phyloP scores from a whole-genome alignment of 495 filamentous ascomycete genomes.

The Penicillium odoratum region DNA sequence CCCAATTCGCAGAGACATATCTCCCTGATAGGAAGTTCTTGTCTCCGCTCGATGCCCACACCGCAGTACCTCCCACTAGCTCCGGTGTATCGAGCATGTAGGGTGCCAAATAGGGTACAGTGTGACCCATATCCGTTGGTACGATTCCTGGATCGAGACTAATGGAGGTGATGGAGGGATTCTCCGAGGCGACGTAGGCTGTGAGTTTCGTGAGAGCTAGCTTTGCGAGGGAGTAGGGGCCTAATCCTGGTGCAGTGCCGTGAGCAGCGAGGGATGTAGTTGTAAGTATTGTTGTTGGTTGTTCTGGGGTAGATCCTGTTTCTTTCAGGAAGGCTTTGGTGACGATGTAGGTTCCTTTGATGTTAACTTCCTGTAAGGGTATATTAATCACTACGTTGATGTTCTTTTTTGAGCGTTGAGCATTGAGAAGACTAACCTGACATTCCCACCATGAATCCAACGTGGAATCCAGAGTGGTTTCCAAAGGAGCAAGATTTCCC shows the following conservation, averaged over 20 bases:
- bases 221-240: conserved; percentile 40
- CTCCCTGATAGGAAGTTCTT: conserved; percentile 43
- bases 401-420: no score
- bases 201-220: conserved; percentile 32
- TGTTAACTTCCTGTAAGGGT: conserved; percentile 37
- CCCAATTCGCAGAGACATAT: conserved; percentile 44
- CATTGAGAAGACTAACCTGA: conserved; percentile 1
- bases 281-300: conserved; percentile 41
- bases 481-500: conserved; percentile 19
- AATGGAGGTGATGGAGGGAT: conserved; percentile 39
- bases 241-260: conserved; percentile 29
- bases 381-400: background rate
- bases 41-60: conserved; percentile 41
- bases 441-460: conserved; percentile 37
- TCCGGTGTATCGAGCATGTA: conserved; percentile 36
- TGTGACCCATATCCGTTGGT: conserved; percentile 32
- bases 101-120: conserved; percentile 20
- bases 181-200: conserved; percentile 28
- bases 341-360: conserved; percentile 43
- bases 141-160: conserved; percentile 42
- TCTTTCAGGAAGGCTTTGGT: conserved; percentile 38
- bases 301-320: conserved; percentile 12
- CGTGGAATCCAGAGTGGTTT: conserved; percentile 23
- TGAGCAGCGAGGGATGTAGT: conserved; percentile 32
- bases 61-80: conserved; percentile 36